Percentiles rank a stretch among this genome's conserved stretches.
Evolutionary conservation across 192 early-diverging fungal genomes (phyloP).

Genomic region (Tieghemiomyces parasiticus): DNA sequence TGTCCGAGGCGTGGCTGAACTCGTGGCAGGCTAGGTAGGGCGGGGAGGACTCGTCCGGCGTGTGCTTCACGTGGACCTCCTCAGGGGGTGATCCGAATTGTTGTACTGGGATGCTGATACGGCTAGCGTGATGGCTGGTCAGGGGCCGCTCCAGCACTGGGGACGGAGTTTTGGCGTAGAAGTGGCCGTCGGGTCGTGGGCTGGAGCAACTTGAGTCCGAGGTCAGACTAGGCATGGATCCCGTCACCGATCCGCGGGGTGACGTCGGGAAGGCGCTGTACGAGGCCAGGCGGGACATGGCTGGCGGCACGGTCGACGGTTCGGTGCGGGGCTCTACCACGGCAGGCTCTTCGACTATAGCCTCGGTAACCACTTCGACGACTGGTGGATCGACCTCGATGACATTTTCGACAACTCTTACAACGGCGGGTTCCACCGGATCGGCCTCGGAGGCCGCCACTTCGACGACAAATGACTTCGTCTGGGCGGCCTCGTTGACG

Average conservation of each 20-base stretch:
- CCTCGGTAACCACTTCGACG: not conserved
- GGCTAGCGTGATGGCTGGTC: not conserved
- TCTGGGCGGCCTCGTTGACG: too few species aligned
- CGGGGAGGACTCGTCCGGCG: not conserved
- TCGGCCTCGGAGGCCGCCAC: too few species aligned
- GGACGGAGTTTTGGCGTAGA: not conserved
- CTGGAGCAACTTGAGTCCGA: not conserved
- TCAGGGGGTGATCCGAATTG: not conserved
- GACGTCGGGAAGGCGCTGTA: not conserved
- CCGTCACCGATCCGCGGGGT: not conserved
- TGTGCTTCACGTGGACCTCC: not conserved
- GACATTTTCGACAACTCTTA: too few species aligned
- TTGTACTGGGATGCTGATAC: not conserved
- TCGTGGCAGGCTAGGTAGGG: not conserved
- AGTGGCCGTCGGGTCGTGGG: not conserved
- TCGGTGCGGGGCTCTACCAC: not conserved
- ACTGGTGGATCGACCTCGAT: not conserved
- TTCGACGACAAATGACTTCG: too few species aligned
- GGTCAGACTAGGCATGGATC: constrained; percentile 3
- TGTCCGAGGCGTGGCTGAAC: not conserved
- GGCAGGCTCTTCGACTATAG: not conserved
- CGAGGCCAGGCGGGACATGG: not conserved
- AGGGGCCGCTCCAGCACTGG: not conserved
- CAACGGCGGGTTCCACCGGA: too few species aligned
- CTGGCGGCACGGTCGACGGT: not conserved